phyloP scores from a whole-genome alignment of 192 early-diverging fungal species.

The Lunasporangiospora selenospora region DNA sequence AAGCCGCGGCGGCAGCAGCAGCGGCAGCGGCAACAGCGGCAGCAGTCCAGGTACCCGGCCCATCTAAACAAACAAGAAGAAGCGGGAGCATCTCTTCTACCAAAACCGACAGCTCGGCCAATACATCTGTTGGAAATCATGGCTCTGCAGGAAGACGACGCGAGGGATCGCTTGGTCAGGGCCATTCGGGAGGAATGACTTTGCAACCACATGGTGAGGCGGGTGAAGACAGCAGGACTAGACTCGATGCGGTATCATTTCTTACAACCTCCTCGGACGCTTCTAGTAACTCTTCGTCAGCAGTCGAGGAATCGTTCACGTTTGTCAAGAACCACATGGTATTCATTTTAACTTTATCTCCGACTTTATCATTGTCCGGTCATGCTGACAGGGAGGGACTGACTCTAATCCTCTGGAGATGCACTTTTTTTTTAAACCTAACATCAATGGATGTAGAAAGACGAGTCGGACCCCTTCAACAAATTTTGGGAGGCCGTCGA shows the following conservation, averaged over 20 bases:
- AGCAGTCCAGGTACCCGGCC: background rate
- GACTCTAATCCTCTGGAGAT: constrained; percentile 15
- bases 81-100: background rate
- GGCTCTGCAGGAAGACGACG: constrained; percentile 1
- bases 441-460: constrained; percentile 43
- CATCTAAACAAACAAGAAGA: constrained; percentile 1
- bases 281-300: constrained; percentile 40
- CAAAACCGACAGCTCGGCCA: background rate
- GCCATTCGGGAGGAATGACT: too few relatives aligned
- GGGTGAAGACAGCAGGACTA: too few relatives aligned
- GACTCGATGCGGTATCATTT: constrained; percentile 5
- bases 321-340: constrained; percentile 37
- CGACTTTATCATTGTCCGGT: too few relatives aligned
- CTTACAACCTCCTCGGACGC: constrained; percentile 6
- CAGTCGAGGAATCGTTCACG: constrained; percentile 42
- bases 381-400: constrained; percentile 20
- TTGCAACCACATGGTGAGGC: too few relatives aligned
- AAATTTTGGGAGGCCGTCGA: constrained; percentile 84
- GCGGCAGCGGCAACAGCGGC: constrained; percentile 3
- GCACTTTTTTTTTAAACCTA: constrained; percentile 18
- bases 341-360: too few relatives aligned
- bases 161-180: too few relatives aligned
- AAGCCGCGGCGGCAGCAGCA: constrained; percentile 11
- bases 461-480: constrained; percentile 84
- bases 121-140: constrained; percentile 1